Base-by-base conservation (phyloP, 2,329 filamentous ascomycete genomes). In the Diplodia intermedia region DNA sequence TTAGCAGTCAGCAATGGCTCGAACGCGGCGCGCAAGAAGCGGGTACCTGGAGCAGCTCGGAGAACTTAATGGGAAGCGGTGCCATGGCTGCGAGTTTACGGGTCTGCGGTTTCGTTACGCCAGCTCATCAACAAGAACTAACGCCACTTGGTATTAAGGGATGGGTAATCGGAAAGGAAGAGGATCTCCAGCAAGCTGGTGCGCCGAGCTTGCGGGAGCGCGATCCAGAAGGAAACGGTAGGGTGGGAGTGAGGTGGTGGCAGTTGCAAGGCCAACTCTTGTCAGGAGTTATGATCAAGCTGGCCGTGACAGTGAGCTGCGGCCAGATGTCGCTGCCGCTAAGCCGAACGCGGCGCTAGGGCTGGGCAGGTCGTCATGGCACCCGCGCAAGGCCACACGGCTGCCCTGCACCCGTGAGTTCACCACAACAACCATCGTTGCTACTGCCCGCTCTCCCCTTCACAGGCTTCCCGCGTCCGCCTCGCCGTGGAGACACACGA, bases 1-100 rank as follows among this genome's bases (percentile, higher is more conserved):
- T 54, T 69, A 71, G 71, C 72, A 63, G 73, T 80, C 73, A 80
- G 78, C 73, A 69, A 67, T 53, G 56, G n/a, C 62, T 15, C 38
- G 52, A 67, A 62, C 29, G 65, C 56, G 36, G 40, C 29, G 50
- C n/a, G 26, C 31, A n/a, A 56, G 62, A 18, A 47, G 43, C 26
- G 76, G 79, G 71, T 82, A 90, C 88, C 85, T 94, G 91, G 81
- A 94, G 87, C 78, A 94, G 88, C 89, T 97, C 93, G 80, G 91
- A 91, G 83, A 97, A 96, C 86, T 93, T 93, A 84, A 97, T 97
- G 78, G 92, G 93, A 79, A 96, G 86, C 82, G 89, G 87, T 80
- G 89, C 87, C 88, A 84, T 84, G 78, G 75, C 83, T 77, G 77
- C 77, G 75, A 78, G 76, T 71, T 65, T 68, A 31, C 52, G 73